Evolutionary conservation across 2,329 filamentous ascomycete genomes (phyloP).

Genomic region (Magnaporthiopsis incrustans): DNA sequence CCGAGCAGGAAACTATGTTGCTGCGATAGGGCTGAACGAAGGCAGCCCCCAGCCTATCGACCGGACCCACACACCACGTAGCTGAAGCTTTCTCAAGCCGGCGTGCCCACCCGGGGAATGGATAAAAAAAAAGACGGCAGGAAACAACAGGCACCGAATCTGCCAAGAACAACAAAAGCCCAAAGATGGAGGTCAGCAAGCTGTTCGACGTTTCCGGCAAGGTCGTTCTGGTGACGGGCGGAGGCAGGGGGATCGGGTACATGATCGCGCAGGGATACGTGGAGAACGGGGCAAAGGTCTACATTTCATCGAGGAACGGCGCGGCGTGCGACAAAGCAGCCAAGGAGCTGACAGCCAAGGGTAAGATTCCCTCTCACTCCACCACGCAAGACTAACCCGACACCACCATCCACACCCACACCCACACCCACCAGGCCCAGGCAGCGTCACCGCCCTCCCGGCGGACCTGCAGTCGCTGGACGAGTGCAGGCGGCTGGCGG

Average conservation of each 20-base stretch:
- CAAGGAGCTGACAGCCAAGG: constrained; percentile 43
- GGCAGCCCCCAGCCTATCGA: no score
- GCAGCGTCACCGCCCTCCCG: constrained; percentile 47
- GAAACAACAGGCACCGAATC: not conserved
- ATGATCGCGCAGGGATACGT: constrained; percentile 63
- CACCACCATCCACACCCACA: no score
- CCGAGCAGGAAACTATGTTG: no score
- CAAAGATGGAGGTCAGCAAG: constrained; percentile 42
- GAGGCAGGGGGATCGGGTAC: constrained; percentile 54
- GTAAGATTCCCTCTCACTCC: no score
- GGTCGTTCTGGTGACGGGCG: constrained; percentile 50
- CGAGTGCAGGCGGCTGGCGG: constrained; percentile 45
- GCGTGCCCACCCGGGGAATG: no score
- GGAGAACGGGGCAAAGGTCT: constrained; percentile 55
- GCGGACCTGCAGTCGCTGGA: constrained; percentile 56
- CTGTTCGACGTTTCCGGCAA: constrained; percentile 50
- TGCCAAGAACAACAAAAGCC: not conserved
- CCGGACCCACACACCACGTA: no score
- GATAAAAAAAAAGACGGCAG: no score
- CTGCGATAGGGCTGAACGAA: no score
- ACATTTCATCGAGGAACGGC: constrained; percentile 57
- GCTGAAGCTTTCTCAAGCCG: no score
- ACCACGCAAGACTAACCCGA: no score
- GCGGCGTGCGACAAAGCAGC: constrained; percentile 48
- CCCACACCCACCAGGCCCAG: constrained; percentile 17